Evolutionary conservation across 139 green algal genomes (phyloP), one percentile per base, ranked within the genome.

Genomic region (Tetratostichococcus sp.): DNA sequence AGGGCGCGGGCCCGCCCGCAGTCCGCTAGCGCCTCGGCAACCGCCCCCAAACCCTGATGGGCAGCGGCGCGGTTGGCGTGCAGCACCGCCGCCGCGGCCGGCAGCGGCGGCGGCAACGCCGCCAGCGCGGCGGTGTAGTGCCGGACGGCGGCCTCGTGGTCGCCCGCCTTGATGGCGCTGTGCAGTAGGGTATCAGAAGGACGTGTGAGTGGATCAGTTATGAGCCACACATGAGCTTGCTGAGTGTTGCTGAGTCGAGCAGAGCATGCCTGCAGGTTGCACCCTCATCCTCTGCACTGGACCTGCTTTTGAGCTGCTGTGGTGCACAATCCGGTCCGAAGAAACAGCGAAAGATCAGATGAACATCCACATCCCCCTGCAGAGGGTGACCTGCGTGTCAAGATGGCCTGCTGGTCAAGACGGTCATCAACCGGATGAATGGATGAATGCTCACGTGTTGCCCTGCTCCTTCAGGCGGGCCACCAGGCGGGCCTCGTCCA

Each of bases 1-100:
- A 96, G 81, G 2, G 90, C 88, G 0, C 67, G 71, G n/a, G 91
- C 84, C 0, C 89, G 79, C 30, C 86, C 80, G 75, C 89, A 93
- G 85, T 96, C 91, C 30, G 90, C 90, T 11, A 95, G 78, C 19
- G 90, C 90, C 30, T 92, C 85, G 23, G 76, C 73, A 0, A 81
- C 43, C 28, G 70, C 43, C 0, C 75, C 58, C 30, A 86, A 34
- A 21, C 66, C 75, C 77, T 91, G 83, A 65, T 89, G 66, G n/a
- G 87, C 91, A 2, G 91, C 91, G 0, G 90, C 91, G 5, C 91
- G 79, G 87, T 95, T 96, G 83, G 80, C 78, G 73, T 92, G 81
- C 82, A 96, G 83, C 73, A 96, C 80, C 16, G 91, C 89, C 1
- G 88, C 86, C 70, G 89, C 89, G 5, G 69, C 71, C 1, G 80